Evolutionary conservation across 2,329 filamentous ascomycete genomes (phyloP), one percentile per base, ranked within the genome.

Genomic region (Beauveria australis): DNA sequence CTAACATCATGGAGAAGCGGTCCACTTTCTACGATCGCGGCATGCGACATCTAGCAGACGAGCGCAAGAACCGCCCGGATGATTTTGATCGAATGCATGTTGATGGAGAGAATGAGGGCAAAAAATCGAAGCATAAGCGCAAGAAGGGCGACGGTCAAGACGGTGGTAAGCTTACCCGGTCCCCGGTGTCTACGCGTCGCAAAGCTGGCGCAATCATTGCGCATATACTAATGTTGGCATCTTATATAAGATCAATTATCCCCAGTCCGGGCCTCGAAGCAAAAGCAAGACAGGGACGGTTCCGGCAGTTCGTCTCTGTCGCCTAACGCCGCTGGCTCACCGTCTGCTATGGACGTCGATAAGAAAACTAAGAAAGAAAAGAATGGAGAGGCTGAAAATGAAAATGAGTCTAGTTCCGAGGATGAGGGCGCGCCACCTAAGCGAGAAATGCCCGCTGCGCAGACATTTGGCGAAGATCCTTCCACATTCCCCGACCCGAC

Each of bases 381-480:
- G 41, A 71, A 72, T 24, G 69, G 69, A 14, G 74, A 74, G 7
- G 76, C 68, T 9, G 74, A 73, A 8, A 76, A 78, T 7, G 78
- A 78, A 19, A 79, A 79, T 12, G 76, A 79, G 59, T 81, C 76
- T 14, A 83, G 80, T 63, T 83, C 81, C 53, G 78, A 84, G 64
- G 84, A 87, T 63, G 81, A 85, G 70, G 76, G 83, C 66, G 77
- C 84, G 67, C 82, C 83, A 61, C 80, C 87, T 69, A 80, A 81
- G 64, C 81, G 83, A 28, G 84, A 87, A 54, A 80, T 83, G 46
- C 91, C 89, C 5, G 88, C 92, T 62, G 87, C 87, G 69, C 90
- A 96, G 74, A 92, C 91, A 1, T 97, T 97, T 72, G 93, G 93
- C 62, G 88, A 93, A 44, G 92, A 97, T 70, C 93, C 93, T 0